Base-by-base conservation (phyloP, 148 eudicot species). In the Rhododendron simsii region DNA sequence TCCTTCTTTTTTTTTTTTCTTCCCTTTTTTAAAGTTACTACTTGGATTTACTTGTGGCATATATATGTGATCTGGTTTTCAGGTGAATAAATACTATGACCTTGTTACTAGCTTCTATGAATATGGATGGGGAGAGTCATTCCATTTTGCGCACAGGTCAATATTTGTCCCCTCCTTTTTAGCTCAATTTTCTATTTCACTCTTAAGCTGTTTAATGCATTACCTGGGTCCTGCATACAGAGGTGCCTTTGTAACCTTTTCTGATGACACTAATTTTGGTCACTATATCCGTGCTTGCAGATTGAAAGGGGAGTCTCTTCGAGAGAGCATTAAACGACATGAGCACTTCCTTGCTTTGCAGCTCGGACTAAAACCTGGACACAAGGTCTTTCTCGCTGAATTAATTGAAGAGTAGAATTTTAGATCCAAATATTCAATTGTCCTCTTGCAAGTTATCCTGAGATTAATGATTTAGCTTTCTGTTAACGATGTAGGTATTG, bases 121-220 rank as follows among this genome's bases (percentile, higher is more conserved):
- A 89, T 95, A 92, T 92, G 99, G 98, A 83, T 97, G 99, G 99
- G 99, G 99, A 90, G 99, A 97, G 87, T 95, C 99, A 47, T 97
- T 97, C 89, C 99, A 97, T 87, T 97, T 97, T 92, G 98, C 99
- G 26, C 93, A 90, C 86, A 95, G 99, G 98, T 95, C 63, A 78
- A 30, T 59, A 4, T 67, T 45, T 45, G 3, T 76, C 69, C 80
- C 26, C 59, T 45, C 9, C 67, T 21, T 44, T 48, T 16, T 35
- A 48, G 12, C 75, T 37, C 53, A 71, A 39, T 48, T 48, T 12
- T 63, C 3, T 26, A 12, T 80, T 65, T 55, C 39, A 78, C 10
- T 7, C 26, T 16, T n/a, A 10, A 39, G 51, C 80, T 30, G n/a
- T 15, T 50, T 74, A 10, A 5, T 45, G 26, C 35, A 37, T 77